A percentile compares a stretch with the other conserved stretches of the same genome.
These are phyloP conservation scores for Aspergillus cejpii DNA, from an alignment of 2,329 filamentous ascomycete genomes.

Conservation along the genomic window DNA sequence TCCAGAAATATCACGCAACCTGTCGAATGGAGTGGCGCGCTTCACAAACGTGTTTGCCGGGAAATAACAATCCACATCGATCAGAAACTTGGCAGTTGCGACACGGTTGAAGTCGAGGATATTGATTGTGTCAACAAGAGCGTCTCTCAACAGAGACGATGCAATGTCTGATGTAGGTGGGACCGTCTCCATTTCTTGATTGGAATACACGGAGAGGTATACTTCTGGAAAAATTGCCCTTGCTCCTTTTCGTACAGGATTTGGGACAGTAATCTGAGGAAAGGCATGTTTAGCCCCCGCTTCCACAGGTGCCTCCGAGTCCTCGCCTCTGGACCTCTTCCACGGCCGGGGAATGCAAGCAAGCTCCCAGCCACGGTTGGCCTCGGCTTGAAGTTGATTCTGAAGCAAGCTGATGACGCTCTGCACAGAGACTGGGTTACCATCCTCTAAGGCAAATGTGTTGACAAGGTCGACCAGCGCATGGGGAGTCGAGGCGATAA, in stretches of 20 bases:
- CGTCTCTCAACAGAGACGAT: slow-evolving; percentile 76
- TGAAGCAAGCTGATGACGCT: slow-evolving; percentile 78
- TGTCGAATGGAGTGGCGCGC: slow-evolving; percentile 85
- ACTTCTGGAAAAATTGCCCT: slow-evolving; percentile 82
- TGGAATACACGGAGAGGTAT: slow-evolving; percentile 84
- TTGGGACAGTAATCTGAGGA: slow-evolving; percentile 68
- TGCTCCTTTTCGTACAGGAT: slow-evolving; percentile 65
- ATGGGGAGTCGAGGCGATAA: slow-evolving; percentile 85
- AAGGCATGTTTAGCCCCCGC: slow-evolving; percentile 65
- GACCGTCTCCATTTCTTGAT: slow-evolving; percentile 84
- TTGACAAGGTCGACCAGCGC: slow-evolving; percentile 79
- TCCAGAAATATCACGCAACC: slow-evolving; percentile 61
- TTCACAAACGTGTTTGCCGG: slow-evolving; percentile 84
- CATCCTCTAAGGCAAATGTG: slow-evolving; percentile 61
- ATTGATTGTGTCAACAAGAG: slow-evolving; percentile 86
- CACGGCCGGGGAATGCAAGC: slow-evolving; percentile 55
- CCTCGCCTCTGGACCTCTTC: slow-evolving; percentile 36
- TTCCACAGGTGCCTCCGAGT: slow-evolving; percentile 55
- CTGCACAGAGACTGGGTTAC: slow-evolving; percentile 56
- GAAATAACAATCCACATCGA: slow-evolving; percentile 94
- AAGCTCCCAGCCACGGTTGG: slow-evolving; percentile 67
- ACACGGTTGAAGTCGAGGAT: slow-evolving; percentile 88
- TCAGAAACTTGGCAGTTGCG: slow-evolving; percentile 76
- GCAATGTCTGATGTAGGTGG: slow-evolving; percentile 69
- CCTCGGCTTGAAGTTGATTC: slow-evolving; percentile 74